phyloP scores from a whole-genome alignment of 2,329 filamentous ascomycete species.

The Aspergillus sojae region DNA sequence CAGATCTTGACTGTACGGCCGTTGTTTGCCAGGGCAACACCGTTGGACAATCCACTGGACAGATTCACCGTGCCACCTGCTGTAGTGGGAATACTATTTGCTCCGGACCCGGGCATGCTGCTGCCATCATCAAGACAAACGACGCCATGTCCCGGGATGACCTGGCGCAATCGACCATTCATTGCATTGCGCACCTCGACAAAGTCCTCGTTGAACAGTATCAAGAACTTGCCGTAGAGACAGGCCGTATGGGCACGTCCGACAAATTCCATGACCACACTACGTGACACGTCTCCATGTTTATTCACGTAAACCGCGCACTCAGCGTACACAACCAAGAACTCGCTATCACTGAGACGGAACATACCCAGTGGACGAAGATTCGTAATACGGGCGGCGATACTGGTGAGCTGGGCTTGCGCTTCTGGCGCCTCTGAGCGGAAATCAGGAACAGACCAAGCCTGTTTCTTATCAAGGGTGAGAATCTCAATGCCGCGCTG shows the following conservation, averaged over 20 bases:
- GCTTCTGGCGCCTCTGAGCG: conserved; percentile 60
- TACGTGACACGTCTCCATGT: conserved; percentile 90
- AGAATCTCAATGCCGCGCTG: conserved; percentile 93
- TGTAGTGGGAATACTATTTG: conserved; percentile 48
- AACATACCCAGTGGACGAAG: conserved; percentile 95
- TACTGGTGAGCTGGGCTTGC: conserved; percentile 71
- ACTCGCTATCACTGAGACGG: conserved; percentile 86
- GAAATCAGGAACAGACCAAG: conserved; percentile 89
- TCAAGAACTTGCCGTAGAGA: conserved; percentile 85
- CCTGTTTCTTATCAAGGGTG: conserved; percentile 94
- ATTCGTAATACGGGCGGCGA: conserved; percentile 78
- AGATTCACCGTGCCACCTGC: conserved; percentile 28
- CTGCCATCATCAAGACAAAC: conserved; percentile 82
- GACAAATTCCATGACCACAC: conserved; percentile 98
- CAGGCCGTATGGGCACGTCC: conserved; percentile 85
- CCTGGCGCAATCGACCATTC: conserved; percentile 89
- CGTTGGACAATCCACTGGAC: conserved; percentile 37
- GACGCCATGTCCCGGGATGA: conserved; percentile 89
- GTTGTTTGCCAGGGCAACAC: conserved; percentile 33
- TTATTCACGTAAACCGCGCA: conserved; percentile 98
- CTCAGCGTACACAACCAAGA: conserved; percentile 90
- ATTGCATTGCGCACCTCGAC: conserved; percentile 96
- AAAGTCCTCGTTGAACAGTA: conserved; percentile 94
- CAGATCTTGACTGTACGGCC: conserved; percentile 86
- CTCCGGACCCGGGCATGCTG: conserved; percentile 39